Percentiles rank a stretch among this genome's conserved stretches.
Conservation (phyloP, 1,284 basidiomycete genomes). For the Cystobasidium sp. region DNA sequence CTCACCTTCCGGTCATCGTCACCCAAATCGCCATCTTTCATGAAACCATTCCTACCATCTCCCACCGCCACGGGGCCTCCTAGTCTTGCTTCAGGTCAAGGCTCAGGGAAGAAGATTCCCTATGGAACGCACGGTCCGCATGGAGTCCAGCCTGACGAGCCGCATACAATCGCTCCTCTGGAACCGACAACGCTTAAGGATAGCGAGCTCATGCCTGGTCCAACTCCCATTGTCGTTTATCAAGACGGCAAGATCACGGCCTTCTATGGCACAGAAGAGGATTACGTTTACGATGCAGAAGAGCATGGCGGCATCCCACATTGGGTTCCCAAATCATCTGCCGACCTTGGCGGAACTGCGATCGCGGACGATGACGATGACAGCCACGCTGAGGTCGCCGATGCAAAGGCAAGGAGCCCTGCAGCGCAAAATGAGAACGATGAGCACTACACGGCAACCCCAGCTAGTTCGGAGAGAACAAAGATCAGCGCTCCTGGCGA, state of each 20-base stretch:
- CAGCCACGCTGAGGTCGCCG: not conserved
- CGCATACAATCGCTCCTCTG: constrained; percentile 83
- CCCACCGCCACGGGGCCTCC: constrained; percentile 15
- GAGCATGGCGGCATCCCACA: constrained; percentile 37
- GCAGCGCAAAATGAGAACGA: constrained; percentile 3
- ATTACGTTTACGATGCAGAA: constrained; percentile 43
- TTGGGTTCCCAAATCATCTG: constrained; percentile 13
- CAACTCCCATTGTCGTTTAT: constrained; percentile 66
- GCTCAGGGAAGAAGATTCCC: constrained; percentile 1
- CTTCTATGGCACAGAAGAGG: constrained; percentile 40
- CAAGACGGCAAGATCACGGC: constrained; percentile 42
- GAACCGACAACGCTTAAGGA: constrained; percentile 93
- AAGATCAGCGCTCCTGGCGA: not conserved
- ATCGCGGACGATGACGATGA: constrained; percentile 31
- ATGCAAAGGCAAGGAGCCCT: not conserved
- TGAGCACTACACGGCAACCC: not conserved
- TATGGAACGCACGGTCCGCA: constrained; percentile 1
- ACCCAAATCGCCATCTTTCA: constrained; percentile 44
- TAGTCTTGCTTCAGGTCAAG: not conserved
- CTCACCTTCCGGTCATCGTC: constrained; percentile 59
- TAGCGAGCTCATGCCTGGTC: constrained; percentile 58
- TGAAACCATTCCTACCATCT: constrained; percentile 40
- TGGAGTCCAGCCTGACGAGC: constrained; percentile 35
- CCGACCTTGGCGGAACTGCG: constrained; percentile 5
- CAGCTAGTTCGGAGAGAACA: constrained; percentile 1